Conservation (phyloP, 768 basidiomycete genomes). For the Boletus speciosus region DNA sequence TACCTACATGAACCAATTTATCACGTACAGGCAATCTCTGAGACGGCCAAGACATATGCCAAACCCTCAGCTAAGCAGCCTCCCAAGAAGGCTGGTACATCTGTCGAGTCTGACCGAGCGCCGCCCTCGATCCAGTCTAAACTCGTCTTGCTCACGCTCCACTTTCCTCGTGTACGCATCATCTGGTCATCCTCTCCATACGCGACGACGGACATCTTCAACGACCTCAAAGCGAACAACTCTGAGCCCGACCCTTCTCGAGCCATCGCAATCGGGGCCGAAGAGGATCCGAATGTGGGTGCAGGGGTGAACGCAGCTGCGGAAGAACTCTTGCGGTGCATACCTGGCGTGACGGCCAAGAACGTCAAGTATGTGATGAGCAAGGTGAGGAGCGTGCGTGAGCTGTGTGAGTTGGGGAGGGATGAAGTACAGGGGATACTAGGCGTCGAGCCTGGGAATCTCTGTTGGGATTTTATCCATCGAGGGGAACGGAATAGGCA, state of each 20-base stretch:
- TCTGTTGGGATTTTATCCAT: slow-evolving; percentile 81
- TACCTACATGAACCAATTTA: not conserved
- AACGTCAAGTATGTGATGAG: slow-evolving; percentile 83
- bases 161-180: slow-evolving; percentile 89
- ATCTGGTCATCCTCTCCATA: slow-evolving; percentile 98
- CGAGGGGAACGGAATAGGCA: slow-evolving; percentile 45
- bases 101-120: slow-evolving; percentile 32
- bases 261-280: slow-evolving; percentile 79
- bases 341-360: slow-evolving; percentile 84
- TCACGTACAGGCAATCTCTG: slow-evolving; percentile 51
- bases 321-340: slow-evolving; percentile 75
- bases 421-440: slow-evolving; percentile 67
- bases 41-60: slow-evolving; percentile 58
- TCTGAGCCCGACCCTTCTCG: slow-evolving; percentile 75
- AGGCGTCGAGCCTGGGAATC: slow-evolving; percentile 77
- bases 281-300: slow-evolving; percentile 64
- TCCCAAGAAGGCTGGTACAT: slow-evolving; percentile 43
- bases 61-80: slow-evolving; percentile 56
- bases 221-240: slow-evolving; percentile 79
- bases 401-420: slow-evolving; percentile 63
- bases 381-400: slow-evolving; percentile 72
- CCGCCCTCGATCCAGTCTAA: slow-evolving; percentile 79
- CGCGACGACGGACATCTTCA: slow-evolving; percentile 87
- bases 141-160: slow-evolving; percentile 81
- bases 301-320: slow-evolving; percentile 70